A percentile compares a stretch with the other conserved stretches of the same genome.
phyloP scores from a whole-genome alignment of 2,329 filamentous ascomycete genomes.

The Cordyceps tenuipes region DNA sequence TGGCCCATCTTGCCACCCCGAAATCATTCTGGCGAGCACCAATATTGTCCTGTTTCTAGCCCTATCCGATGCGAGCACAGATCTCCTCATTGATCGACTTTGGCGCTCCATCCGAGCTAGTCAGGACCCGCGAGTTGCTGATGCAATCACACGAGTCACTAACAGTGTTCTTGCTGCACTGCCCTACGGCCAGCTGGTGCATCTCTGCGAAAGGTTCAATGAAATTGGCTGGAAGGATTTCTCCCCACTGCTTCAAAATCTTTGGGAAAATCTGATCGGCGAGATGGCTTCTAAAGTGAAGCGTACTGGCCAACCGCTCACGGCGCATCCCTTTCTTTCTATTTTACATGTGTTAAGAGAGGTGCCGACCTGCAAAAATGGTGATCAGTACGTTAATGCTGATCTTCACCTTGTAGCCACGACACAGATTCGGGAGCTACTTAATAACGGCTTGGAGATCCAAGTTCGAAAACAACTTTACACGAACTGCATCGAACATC shows the following conservation, averaged over 20 bases:
- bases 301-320: conserved; percentile 25
- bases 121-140: conserved; percentile 76
- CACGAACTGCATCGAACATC: conserved; percentile 58
- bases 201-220: conserved; percentile 64
- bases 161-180: conserved; percentile 40
- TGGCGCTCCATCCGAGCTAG: conserved; percentile 78
- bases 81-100: conserved; percentile 66
- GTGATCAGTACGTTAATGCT: conserved; percentile 47
- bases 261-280: conserved; percentile 51
- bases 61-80: conserved; percentile 65
- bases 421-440: conserved; percentile 52
- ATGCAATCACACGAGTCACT: conserved; percentile 66
- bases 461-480: conserved; percentile 56
- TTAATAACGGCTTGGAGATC: conserved; percentile 43
- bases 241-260: conserved; percentile 50
- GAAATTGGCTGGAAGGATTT: conserved; percentile 32
- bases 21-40: conserved; percentile 70
- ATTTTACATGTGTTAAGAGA: conserved; percentile 64
- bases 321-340: conserved; percentile 39
- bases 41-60: conserved; percentile 85
- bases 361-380: conserved; percentile 49
- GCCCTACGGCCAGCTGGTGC: conserved; percentile 43
- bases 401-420: conserved; percentile 58
- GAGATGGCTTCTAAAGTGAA: conserved; percentile 37
- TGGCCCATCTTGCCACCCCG: conserved; percentile 83